Evolutionary conservation across 2,329 filamentous ascomycete species (phyloP).

Genomic region (Decorospora gaudefroyi): DNA sequence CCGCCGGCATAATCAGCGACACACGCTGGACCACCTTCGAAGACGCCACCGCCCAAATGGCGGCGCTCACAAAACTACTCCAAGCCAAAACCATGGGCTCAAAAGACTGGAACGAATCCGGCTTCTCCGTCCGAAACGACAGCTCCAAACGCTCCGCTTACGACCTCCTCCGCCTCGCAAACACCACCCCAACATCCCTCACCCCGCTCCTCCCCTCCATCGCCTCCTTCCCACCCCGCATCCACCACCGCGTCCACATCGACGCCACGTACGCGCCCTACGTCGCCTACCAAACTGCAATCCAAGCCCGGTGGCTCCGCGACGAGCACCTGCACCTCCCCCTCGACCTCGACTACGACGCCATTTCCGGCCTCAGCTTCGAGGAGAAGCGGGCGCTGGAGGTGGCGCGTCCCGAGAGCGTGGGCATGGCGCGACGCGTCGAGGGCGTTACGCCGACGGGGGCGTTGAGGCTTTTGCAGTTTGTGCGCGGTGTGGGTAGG

Average conservation of each 20-base stretch:
- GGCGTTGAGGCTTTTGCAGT: constrained; percentile 61
- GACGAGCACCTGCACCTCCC: constrained; percentile 80
- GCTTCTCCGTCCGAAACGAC: constrained; percentile 71
- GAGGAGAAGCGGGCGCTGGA: constrained; percentile 76
- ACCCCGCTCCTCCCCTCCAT: constrained; percentile 62
- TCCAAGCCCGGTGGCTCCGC: constrained; percentile 68
- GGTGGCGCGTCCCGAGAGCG: constrained; percentile 74
- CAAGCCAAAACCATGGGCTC: constrained; percentile 62
- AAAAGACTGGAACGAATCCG: constrained; percentile 68
- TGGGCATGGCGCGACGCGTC: constrained; percentile 85
- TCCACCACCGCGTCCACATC: constrained; percentile 73
- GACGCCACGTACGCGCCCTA: constrained; percentile 89
- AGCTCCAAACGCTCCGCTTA: constrained; percentile 71
- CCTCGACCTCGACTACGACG: constrained; percentile 73
- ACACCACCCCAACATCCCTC: constrained; percentile 62
- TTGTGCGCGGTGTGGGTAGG: constrained; percentile 58
- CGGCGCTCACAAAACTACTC: constrained; percentile 66
- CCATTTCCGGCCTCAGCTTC: constrained; percentile 72
- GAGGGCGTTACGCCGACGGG: constrained; percentile 70
- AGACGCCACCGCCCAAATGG: constrained; percentile 68
- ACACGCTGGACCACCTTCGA: constrained; percentile 73
- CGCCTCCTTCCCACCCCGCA: constrained; percentile 57
- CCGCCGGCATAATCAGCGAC: constrained; percentile 78
- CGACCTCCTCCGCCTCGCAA: constrained; percentile 71
- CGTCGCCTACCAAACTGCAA: constrained; percentile 70